phyloP scores from a whole-genome alignment of 495 filamentous ascomycete species.

The Talaromyces proteolyticus region DNA sequence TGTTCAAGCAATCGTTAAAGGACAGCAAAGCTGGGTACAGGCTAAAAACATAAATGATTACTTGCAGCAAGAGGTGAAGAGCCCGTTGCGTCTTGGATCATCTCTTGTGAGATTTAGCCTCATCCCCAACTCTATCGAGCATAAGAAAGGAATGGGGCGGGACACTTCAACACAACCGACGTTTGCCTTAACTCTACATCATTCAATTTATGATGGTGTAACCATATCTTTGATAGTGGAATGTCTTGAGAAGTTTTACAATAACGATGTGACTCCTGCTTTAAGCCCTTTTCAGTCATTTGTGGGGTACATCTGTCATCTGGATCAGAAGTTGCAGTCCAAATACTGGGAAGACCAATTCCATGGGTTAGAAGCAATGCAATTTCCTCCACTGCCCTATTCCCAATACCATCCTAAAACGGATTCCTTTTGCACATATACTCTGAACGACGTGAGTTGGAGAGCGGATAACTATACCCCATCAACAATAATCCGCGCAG shows the following conservation, averaged over 20 bases:
- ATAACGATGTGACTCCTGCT: slow-evolving; percentile 9
- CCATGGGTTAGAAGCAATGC: neutral
- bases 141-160: too few relatives aligned
- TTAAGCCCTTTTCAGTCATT: slow-evolving; percentile 29
- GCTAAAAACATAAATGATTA: slow-evolving; percentile 24
- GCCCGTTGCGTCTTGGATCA: slow-evolving; percentile 38
- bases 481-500: slow-evolving; percentile 20
- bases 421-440: neutral
- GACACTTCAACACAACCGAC: too few relatives aligned
- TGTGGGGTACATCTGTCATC: slow-evolving; percentile 10
- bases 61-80: slow-evolving; percentile 26
- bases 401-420: neutral
- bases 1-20: slow-evolving; percentile 39
- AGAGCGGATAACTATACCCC: slow-evolving; percentile 5
- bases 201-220: slow-evolving; percentile 59
- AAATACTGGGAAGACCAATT: neutral
- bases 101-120: slow-evolving; percentile 41
- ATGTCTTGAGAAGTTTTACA: slow-evolving; percentile 56
- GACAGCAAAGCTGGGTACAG: slow-evolving; percentile 23
- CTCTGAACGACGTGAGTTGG: neutral
- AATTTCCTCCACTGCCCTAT: neutral
- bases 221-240: slow-evolving; percentile 31
- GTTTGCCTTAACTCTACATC: slow-evolving; percentile 52
- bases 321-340: neutral
- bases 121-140: slow-evolving; percentile 8